Evolutionary conservation across 768 basidiomycete species (phyloP).

Genomic region (Russula sp.): DNA sequence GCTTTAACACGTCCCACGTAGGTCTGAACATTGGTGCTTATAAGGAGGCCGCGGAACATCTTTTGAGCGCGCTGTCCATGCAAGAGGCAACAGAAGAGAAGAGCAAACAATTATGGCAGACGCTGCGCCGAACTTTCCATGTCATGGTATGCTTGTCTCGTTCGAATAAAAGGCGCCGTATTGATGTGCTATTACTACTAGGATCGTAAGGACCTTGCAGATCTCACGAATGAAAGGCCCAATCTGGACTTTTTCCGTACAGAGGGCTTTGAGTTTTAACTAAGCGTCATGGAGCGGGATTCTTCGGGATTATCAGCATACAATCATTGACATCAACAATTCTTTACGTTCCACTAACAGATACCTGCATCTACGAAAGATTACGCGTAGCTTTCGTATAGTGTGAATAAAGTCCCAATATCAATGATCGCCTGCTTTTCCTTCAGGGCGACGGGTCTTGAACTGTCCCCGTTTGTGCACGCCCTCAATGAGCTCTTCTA

Average conservation of each 20-base stretch:
- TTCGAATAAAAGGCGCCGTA: neutral
- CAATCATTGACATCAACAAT: neutral
- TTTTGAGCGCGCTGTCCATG: slow-evolving; percentile 75
- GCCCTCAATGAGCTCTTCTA: slow-evolving; percentile 44
- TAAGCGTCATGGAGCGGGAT: neutral
- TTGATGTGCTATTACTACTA: slow-evolving; percentile 29
- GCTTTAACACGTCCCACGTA: slow-evolving; percentile 30
- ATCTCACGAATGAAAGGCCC: slow-evolving; percentile 57
- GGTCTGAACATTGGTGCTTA: slow-evolving; percentile 94
- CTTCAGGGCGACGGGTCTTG: slow-evolving; percentile 66
- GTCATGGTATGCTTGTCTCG: slow-evolving; percentile 56
- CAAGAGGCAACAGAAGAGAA: slow-evolving; percentile 69
- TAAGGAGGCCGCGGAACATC: slow-evolving; percentile 95
- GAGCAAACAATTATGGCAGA: slow-evolving; percentile 85
- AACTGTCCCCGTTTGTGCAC: slow-evolving; percentile 64
- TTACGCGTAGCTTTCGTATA: neutral
- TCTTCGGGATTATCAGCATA: neutral
- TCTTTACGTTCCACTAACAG: neutral
- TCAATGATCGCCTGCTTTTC: slow-evolving; percentile 45
- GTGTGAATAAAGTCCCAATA: too few species aligned
- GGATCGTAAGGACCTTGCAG: slow-evolving; percentile 80
- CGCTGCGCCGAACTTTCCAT: slow-evolving; percentile 73
- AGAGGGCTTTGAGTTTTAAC: slow-evolving; percentile 85
- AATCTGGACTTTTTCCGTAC: slow-evolving; percentile 68
- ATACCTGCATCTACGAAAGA: slow-evolving; percentile 7